Conservation (phyloP, 768 basidiomycete genomes). For the Serendipita sp. region DNA sequence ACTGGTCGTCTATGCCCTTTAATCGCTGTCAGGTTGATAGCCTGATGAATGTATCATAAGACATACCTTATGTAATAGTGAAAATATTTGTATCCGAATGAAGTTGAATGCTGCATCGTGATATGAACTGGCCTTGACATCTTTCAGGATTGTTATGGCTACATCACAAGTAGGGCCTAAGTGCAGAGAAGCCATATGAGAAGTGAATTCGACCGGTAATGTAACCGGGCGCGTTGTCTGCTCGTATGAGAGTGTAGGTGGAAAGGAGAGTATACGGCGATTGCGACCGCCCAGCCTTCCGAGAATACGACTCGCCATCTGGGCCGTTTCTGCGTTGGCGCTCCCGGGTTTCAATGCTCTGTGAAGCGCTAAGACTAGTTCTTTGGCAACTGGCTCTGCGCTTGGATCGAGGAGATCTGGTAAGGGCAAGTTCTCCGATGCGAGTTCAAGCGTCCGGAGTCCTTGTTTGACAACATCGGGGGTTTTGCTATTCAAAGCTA, state of each 20-base stretch:
- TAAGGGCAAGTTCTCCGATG: constrained; percentile 89
- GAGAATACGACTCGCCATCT: constrained; percentile 87
- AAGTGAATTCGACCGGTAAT: constrained; percentile 47
- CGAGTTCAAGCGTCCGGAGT: constrained; percentile 89
- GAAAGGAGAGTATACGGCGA: constrained; percentile 65
- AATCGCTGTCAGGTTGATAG: background rate
- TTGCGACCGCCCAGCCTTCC: constrained; percentile 95
- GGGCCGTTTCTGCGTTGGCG: constrained; percentile 56
- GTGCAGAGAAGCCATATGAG: background rate
- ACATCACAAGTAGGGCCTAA: constrained; percentile 48
- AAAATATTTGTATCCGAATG: constrained; percentile 18
- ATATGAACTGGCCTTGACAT: constrained; percentile 22
- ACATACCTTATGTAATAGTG: constrained; percentile 59
- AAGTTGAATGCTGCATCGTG: constrained; percentile 23
- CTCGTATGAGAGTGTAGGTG: constrained; percentile 56
- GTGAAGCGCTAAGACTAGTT: constrained; percentile 89
- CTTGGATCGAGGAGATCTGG: constrained; percentile 97
- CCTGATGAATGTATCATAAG: background rate
- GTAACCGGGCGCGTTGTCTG: constrained; percentile 54
- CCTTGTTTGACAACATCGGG: constrained; percentile 90
- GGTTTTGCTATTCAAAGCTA: constrained; percentile 54
- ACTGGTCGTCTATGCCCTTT: constrained; percentile 55
- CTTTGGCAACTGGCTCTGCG: constrained; percentile 76
- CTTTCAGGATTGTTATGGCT: constrained; percentile 44
- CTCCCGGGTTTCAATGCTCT: constrained; percentile 77